phyloP scores from a whole-genome alignment of 2,329 filamentous ascomycete genomes.

The Aspergillus transmontanensis region DNA sequence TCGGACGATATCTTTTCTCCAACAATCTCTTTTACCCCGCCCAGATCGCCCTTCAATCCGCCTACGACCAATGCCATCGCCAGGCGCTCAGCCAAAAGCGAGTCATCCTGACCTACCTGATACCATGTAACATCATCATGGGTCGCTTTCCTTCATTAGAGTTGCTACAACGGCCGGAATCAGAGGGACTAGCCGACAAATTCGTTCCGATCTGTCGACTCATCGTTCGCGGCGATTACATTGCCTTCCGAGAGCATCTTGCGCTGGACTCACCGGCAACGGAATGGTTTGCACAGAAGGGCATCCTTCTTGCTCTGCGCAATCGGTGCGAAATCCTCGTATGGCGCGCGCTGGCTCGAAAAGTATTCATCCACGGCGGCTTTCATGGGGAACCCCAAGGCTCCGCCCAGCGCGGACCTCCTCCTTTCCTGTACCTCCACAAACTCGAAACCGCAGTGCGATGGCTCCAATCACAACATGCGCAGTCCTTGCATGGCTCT shows the following conservation, averaged over 20 bases:
- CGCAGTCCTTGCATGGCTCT: constrained; percentile 10
- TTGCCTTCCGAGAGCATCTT: constrained; percentile 71
- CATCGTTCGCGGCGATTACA: constrained; percentile 73
- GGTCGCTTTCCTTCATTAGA: constrained; percentile 74
- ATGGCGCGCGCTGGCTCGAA: constrained; percentile 79
- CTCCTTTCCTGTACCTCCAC: constrained; percentile 73
- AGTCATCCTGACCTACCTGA: constrained; percentile 79
- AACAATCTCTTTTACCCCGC: constrained; percentile 82
- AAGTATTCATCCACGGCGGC: constrained; percentile 77
- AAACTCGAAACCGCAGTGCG: constrained; percentile 67
- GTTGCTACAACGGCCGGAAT: constrained; percentile 72
- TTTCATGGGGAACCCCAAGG: constrained; percentile 58
- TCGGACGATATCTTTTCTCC: constrained; percentile 85
- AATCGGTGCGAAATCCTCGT: constrained; percentile 79
- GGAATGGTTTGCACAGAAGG: constrained; percentile 74
- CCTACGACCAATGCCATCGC: constrained; percentile 75
- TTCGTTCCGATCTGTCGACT: constrained; percentile 75
- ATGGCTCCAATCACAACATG: constrained; percentile 59
- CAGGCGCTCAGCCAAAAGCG: constrained; percentile 67
- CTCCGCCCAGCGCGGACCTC: constrained; percentile 52
- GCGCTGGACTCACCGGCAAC: constrained; percentile 56
- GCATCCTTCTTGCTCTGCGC: constrained; percentile 73
- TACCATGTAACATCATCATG: constrained; percentile 79
- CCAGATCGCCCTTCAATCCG: constrained; percentile 71
- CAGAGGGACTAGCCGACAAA: constrained; percentile 62